phyloP scores from a whole-genome alignment of 371 early-diverging fungal species.

The Apophysomyces trapeziformis region DNA sequence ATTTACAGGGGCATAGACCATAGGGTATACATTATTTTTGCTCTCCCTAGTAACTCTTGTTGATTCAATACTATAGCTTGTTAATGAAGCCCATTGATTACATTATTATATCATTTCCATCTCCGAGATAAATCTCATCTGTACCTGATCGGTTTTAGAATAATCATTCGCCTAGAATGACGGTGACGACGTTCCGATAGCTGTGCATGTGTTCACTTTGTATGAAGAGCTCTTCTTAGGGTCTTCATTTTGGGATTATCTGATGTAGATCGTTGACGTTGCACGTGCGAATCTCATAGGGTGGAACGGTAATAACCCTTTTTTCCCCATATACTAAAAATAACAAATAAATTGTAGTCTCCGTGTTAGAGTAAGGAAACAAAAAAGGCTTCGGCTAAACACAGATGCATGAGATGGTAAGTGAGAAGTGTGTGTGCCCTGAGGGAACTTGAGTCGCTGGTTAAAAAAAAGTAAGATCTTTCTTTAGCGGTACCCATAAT shows the following conservation, averaged over 20 bases:
- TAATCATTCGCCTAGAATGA: too few species aligned
- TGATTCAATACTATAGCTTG: too few species aligned
- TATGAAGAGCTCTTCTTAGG: background rate
- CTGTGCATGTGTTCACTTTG: too few species aligned
- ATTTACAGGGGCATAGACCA: too few species aligned
- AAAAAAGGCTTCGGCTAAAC: background rate
- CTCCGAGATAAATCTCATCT: too few species aligned
- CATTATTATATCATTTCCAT: too few species aligned
- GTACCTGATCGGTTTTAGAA: too few species aligned
- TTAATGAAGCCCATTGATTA: too few species aligned
- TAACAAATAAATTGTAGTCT: slow-evolving; percentile 5
- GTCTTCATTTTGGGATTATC: background rate
- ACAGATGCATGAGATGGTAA: slow-evolving; percentile 4
- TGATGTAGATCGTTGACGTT: background rate
- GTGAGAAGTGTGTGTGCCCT: background rate
- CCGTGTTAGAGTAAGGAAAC: background rate
- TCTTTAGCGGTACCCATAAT: background rate
- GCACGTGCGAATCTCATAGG: slow-evolving; percentile 6
- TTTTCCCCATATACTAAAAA: slow-evolving; percentile 6
- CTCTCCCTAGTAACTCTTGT: too few species aligned
- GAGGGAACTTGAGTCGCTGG: background rate
- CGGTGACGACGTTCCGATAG: too few species aligned
- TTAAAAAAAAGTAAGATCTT: background rate
- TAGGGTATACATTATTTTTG: too few species aligned
- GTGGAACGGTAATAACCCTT: background rate